phyloP scores from a whole-genome alignment of 768 basidiomycete species.

The Russula sp. region DNA sequence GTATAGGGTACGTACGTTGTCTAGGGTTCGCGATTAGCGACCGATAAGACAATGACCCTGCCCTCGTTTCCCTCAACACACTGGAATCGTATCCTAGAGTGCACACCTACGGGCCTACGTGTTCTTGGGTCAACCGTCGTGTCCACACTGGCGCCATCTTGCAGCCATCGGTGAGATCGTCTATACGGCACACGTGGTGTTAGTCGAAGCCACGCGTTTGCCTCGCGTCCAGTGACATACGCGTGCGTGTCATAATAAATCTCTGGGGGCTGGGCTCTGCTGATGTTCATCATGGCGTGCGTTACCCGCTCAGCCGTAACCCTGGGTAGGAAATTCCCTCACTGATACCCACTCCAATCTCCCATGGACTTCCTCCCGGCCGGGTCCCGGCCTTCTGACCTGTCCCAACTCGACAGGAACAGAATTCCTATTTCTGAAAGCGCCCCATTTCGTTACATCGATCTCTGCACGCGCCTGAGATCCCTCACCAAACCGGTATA shows the following conservation, averaged over 20 bases:
- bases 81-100: not conserved
- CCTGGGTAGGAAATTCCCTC: constrained; percentile 12
- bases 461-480: not conserved
- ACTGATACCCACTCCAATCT: constrained; percentile 4
- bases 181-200: constrained; percentile 1
- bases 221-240: constrained; percentile 13
- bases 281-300: constrained; percentile 3
- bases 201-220: constrained; percentile 10
- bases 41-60: constrained; percentile 3
- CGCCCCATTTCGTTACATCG: not conserved
- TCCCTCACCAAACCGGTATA: constrained; percentile 7
- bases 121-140: not conserved
- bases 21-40: constrained; percentile 4
- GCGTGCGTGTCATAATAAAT: constrained; percentile 12
- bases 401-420: not conserved
- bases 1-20: not conserved
- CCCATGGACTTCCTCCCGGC: constrained; percentile 1
- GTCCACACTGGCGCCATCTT: not conserved
- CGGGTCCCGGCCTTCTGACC: not conserved
- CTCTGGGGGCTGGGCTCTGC: constrained; percentile 2
- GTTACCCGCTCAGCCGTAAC: constrained; percentile 5
- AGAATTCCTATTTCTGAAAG: not conserved
- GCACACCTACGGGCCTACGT: constrained; percentile 1
- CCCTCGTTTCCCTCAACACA: constrained; percentile 1
- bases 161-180: not conserved